Percentiles rank a stretch among this genome's conserved stretches.
Conservation (phyloP, 2,329 filamentous ascomycete species). For the Blastomyces parvus region DNA sequence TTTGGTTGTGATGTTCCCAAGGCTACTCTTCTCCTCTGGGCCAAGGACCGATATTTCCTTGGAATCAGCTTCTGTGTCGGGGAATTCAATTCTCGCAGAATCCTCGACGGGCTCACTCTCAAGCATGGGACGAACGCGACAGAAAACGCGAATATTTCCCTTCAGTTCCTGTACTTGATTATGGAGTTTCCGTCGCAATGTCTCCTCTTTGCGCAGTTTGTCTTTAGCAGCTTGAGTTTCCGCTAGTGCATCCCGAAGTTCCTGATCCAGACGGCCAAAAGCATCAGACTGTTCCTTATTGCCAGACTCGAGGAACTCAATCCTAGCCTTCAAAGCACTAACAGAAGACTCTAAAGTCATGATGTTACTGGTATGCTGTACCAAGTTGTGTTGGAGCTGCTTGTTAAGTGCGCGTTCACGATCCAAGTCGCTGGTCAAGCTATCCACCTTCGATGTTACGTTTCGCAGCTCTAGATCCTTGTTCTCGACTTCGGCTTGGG, state of each 20-base stretch:
- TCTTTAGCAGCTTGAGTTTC: constrained; percentile 61
- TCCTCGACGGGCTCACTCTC: constrained; percentile 49
- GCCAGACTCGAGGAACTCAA: constrained; percentile 82
- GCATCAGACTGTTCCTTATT: constrained; percentile 80
- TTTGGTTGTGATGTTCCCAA: constrained; percentile 66
- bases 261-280: constrained; percentile 70
- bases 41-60: constrained; percentile 79
- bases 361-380: constrained; percentile 52
- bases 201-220: constrained; percentile 86
- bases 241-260: constrained; percentile 66
- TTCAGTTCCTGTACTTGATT: constrained; percentile 97
- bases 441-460: constrained; percentile 33
- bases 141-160: constrained; percentile 98
- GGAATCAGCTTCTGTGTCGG: constrained; percentile 68
- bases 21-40: constrained; percentile 70
- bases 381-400: constrained; percentile 50
- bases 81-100: constrained; percentile 66
- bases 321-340: constrained; percentile 66
- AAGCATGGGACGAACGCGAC: constrained; percentile 72
- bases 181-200: constrained; percentile 79
- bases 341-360: constrained; percentile 64
- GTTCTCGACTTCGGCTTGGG: constrained; percentile 39
- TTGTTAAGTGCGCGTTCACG: constrained; percentile 55
- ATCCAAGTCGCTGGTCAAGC: constrained; percentile 41
- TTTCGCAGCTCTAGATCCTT: constrained; percentile 47